phyloP scores from a whole-genome alignment of 306 rosid species.

The Leucaena leucocephala region DNA sequence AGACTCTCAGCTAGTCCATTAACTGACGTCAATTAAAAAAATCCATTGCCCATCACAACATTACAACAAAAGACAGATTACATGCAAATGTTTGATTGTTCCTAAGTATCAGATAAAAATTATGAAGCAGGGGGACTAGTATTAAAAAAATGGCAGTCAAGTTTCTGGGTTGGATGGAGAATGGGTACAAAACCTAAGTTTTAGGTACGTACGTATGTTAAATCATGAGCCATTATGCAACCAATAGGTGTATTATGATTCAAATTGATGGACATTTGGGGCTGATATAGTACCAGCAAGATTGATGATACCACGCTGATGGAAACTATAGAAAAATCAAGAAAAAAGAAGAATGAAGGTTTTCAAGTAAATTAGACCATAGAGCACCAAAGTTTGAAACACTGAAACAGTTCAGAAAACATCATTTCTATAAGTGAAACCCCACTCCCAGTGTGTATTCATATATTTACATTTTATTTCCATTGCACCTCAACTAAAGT shows the following conservation, averaged over 20 bases:
- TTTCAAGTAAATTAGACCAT: background rate
- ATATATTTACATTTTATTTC: background rate
- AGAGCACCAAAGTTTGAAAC: background rate
- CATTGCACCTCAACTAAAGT: background rate
- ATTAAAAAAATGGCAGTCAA: background rate
- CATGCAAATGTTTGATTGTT: background rate
- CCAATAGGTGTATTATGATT: background rate
- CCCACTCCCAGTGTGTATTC: background rate
- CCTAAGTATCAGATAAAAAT: background rate
- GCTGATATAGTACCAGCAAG: background rate
- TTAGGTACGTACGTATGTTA: background rate
- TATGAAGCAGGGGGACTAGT: background rate
- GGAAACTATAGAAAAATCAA: background rate
- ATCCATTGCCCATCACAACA: background rate
- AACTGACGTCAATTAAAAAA: background rate
- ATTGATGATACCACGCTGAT: slow-evolving; percentile 6
- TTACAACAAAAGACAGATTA: background rate
- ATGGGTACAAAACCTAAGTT: background rate
- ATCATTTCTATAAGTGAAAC: background rate
- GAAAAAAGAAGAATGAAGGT: background rate
- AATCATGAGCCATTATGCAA: slow-evolving; percentile 19
- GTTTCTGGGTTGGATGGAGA: background rate
- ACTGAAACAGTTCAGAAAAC: background rate
- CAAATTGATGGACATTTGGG: background rate
- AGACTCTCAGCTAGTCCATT: background rate